A percentile compares a stretch with the other conserved stretches of the same genome.
phyloP scores from a whole-genome alignment of 2,329 filamentous ascomycete genomes.

The Dendryphion nanum region DNA sequence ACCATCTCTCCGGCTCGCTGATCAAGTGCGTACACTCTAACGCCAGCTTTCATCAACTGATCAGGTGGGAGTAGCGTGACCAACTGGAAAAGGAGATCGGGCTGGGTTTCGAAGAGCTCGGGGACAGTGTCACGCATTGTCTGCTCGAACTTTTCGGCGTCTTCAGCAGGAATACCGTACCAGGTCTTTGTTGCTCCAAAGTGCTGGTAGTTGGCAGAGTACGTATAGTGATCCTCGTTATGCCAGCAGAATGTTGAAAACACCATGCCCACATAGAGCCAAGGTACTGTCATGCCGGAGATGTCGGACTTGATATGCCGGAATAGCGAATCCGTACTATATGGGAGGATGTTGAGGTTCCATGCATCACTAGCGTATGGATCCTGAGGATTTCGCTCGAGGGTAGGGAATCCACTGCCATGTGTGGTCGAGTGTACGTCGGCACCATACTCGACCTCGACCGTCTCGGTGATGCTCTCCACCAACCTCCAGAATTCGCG shows the following conservation, averaged over 20 bases:
- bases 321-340: slow-evolving; percentile 89
- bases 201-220: slow-evolving; percentile 97
- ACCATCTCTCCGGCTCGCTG: slow-evolving; percentile 95
- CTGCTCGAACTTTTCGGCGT: slow-evolving; percentile 90
- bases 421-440: slow-evolving; percentile 98
- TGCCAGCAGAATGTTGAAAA: slow-evolving; percentile 99
- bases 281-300: slow-evolving; percentile 98
- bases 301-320: slow-evolving; percentile 97
- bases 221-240: slow-evolving; percentile 96
- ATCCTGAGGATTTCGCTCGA: slow-evolving; percentile 85
- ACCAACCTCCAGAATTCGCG: slow-evolving; percentile 96
- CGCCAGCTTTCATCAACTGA: slow-evolving; percentile 87
- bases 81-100: slow-evolving; percentile 91
- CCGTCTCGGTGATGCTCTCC: slow-evolving; percentile 88
- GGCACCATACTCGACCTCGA: slow-evolving; percentile 96
- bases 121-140: slow-evolving; percentile 95
- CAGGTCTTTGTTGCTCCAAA: slow-evolving; percentile 98
- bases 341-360: slow-evolving; percentile 91
- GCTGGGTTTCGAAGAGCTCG: slow-evolving; percentile 94
- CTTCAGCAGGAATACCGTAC: slow-evolving; percentile 95
- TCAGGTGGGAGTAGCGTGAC: slow-evolving; percentile 95
- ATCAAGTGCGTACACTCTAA: slow-evolving; percentile 91
- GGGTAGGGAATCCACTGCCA: slow-evolving; percentile 92
- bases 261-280: slow-evolving; percentile 99
- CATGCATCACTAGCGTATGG: slow-evolving; percentile 86